Conservation (phyloP, 768 basidiomycete genomes). For the Leccinum fibrillosum region DNA sequence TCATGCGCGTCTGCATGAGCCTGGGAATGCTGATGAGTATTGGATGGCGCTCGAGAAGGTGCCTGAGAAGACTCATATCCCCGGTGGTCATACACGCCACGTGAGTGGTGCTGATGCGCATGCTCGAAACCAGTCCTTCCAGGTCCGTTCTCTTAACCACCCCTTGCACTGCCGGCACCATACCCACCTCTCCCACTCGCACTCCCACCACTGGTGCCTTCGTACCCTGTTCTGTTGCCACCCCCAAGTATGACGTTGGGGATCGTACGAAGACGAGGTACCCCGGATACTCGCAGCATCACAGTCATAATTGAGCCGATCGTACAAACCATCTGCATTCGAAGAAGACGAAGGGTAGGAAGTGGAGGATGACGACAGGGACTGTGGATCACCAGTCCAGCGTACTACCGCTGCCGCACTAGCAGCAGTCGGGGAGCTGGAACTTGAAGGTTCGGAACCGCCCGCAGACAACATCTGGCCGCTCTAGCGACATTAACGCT, state of each 20-base stretch:
- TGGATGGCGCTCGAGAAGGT: constrained; percentile 19
- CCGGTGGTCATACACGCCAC: constrained; percentile 27
- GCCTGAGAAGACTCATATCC: constrained; percentile 25
- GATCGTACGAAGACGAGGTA: constrained; percentile 17
- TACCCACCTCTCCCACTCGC: constrained; percentile 21
- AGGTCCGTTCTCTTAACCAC: constrained; percentile 19
- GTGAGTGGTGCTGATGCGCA: constrained; percentile 24
- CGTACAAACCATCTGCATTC: constrained; percentile 17
- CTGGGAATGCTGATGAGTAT: constrained; percentile 17
- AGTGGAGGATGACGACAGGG: constrained; percentile 9
- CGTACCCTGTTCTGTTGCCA: constrained; percentile 12
- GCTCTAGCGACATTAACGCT: constrained; percentile 2
- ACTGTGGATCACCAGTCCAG: constrained; percentile 14
- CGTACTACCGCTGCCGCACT: constrained; percentile 3
- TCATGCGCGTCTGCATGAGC: constrained; percentile 19
- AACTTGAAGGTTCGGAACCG: constrained; percentile 12
- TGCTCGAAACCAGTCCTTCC: constrained; percentile 24
- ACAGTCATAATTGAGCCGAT: constrained; percentile 23
- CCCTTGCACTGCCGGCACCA: constrained; percentile 13
- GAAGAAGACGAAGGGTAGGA: constrained; percentile 19
- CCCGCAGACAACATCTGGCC: constrained; percentile 21
- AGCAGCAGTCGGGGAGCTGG: constrained; percentile 4
- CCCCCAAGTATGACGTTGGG: constrained; percentile 15
- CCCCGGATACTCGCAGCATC: constrained; percentile 15
- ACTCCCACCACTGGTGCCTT: constrained; percentile 10